Conservation (phyloP, 495 filamentous ascomycete genomes). For the Tuber magnatum region DNA sequence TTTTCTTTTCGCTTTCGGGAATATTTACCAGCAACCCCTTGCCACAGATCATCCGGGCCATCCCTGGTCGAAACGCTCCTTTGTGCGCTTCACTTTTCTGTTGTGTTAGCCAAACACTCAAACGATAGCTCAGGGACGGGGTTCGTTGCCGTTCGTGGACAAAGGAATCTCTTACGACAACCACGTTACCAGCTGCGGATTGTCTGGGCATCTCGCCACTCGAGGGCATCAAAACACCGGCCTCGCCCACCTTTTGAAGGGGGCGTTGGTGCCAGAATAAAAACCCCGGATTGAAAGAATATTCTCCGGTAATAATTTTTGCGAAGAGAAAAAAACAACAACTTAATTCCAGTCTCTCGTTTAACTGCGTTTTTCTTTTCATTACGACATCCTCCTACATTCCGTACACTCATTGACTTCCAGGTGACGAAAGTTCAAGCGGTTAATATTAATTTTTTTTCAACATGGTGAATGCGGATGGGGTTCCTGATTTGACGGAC, state of each 20-base stretch:
- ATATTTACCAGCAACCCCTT: not conserved
- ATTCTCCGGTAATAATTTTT: not conserved
- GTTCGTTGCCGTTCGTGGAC: not conserved
- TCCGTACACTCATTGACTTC: not conserved
- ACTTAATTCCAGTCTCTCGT: not conserved
- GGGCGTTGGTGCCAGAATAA: not conserved
- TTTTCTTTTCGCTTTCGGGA: not conserved
- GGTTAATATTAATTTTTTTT: constrained; percentile 14
- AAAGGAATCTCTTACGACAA: not conserved
- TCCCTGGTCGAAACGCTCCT: constrained; percentile 4
- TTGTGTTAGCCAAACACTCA: not conserved
- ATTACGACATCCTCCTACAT: not conserved
- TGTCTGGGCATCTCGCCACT: not conserved
- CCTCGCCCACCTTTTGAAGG: not conserved
- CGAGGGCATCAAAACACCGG: not conserved
- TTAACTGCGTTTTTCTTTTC: constrained; percentile 1
- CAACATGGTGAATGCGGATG: constrained; percentile 25
- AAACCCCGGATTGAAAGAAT: not conserved
- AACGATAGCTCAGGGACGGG: not conserved
- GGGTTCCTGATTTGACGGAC: constrained; percentile 22
- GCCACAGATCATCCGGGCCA: not conserved
- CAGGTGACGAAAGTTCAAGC: not conserved
- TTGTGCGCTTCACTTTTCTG: not conserved
- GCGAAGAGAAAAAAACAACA: not conserved
- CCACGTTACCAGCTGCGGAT: not conserved